phyloP scores from a whole-genome alignment of 305 asterid genomes.

The Caryopteris hybrid region DNA sequence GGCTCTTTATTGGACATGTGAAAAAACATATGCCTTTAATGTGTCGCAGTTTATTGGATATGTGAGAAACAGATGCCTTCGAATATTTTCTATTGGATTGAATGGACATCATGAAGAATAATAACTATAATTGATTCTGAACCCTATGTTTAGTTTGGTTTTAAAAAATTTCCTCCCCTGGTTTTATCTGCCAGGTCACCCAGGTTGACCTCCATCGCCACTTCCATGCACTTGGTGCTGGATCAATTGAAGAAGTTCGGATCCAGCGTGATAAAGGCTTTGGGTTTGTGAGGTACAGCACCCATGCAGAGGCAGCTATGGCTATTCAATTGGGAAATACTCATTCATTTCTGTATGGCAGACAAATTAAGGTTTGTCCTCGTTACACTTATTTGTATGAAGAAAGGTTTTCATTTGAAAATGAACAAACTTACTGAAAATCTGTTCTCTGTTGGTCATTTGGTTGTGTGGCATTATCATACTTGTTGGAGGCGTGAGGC shows the following conservation, averaged over 20 bases:
- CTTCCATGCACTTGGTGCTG: conserved; percentile 85
- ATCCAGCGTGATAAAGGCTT: conserved; percentile 90
- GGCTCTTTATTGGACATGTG: too few species aligned
- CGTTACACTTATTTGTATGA: background rate
- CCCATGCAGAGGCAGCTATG: conserved; percentile 81
- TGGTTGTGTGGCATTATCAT: too few species aligned
- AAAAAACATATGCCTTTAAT: too few species aligned
- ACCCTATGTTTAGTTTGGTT: background rate
- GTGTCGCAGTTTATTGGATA: background rate
- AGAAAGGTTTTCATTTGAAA: background rate
- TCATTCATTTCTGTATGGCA: conserved; percentile 59
- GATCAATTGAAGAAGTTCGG: conserved; percentile 88
- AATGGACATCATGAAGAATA: background rate
- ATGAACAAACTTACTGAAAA: background rate
- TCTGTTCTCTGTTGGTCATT: background rate
- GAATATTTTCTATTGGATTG: background rate
- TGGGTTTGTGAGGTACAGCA: conserved; percentile 86
- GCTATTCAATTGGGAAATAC: conserved; percentile 82
- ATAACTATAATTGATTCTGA: background rate
- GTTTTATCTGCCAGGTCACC: conserved; percentile 47
- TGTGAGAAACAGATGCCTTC: too few species aligned
- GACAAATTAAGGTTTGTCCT: conserved; percentile 65
- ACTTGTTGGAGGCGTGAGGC: too few species aligned
- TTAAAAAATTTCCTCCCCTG: background rate
- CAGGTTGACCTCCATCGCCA: conserved; percentile 81